Percentiles rank a stretch among this genome's conserved stretches.
phyloP scores from a whole-genome alignment of 2,329 filamentous ascomycete species.

The Arthrobotrys musiformis region DNA sequence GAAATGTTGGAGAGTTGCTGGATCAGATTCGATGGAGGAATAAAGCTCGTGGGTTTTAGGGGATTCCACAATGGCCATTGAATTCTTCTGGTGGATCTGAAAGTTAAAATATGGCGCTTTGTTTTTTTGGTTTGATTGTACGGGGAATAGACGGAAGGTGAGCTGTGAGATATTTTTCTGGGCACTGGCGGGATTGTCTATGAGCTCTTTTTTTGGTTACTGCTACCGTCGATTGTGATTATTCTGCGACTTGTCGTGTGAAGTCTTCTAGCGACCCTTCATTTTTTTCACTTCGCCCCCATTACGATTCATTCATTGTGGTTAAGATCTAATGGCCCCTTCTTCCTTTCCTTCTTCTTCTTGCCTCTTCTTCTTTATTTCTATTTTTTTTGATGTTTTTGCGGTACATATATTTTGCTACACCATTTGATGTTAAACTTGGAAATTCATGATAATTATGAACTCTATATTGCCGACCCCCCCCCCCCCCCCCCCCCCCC shows the following conservation, averaged over 20 bases:
- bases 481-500: not conserved
- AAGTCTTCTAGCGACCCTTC: not conserved
- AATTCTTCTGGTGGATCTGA: conserved; percentile 9
- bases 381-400: conserved; percentile 7
- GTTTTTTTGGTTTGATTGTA: conserved; percentile 10
- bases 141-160: conserved; percentile 4
- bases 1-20: conserved; percentile 20
- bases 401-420: conserved; percentile 19
- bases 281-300: not conserved
- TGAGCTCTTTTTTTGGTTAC: conserved; percentile 5
- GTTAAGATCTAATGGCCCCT: conserved; percentile 7
- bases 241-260: not conserved
- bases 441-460: conserved; percentile 16
- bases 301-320: not conserved
- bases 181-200: not conserved
- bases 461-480: not conserved
- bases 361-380: not conserved
- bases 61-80: conserved; percentile 7
- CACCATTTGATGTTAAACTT: conserved; percentile 10
- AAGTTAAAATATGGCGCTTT: not conserved
- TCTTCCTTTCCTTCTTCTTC: not conserved
- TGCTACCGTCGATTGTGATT: conserved; percentile 3
- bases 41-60: conserved; percentile 50
- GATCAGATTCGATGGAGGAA: conserved; percentile 51
- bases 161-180: conserved; percentile 1